Evolutionary conservation across 106 monocot genomes (phyloP), one percentile per base, ranked within the genome.

Genomic region (Apostasia shenzhenica): DNA sequence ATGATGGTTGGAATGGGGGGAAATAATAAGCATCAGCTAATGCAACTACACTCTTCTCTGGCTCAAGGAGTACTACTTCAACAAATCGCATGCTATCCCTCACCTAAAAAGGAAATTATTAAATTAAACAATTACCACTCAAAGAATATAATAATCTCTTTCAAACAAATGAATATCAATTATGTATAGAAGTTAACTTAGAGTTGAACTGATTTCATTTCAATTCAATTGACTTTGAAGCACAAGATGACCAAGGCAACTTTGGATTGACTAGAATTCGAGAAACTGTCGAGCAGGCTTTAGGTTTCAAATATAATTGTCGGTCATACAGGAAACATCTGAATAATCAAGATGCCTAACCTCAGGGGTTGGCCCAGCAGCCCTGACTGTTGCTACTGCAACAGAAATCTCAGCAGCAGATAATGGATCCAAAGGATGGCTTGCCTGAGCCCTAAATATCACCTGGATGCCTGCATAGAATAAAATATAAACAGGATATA

Each of bases 11-110:
- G 70, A 94, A 94, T 61, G 94, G 94, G 40, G 94, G 94, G 68
- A 94, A 94, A 66, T 85, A 94, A 61, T 94, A 94, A 5, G 94
- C 94, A 82, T 94, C 90, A 9, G 94, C 94, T 61, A 94, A 75
- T 48, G 94, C 94, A 41, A 94, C 94, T 70, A 94, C 73, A 66
- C 61, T 70, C 54, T 94, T 94, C 26, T 90, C 94, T 67, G 90
- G 94, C 50, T 94, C 94, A 75, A 87, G 45, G 50, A 94, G 78
- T 50, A 90, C 94, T 26, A 79, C 94, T 78, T 94, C 94, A 53
- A 90, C 72, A 87, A 94, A 94, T 37, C 94, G 72, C 94, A 90
- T 90, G 78, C 94, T 81, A 73, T 94, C 94, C 58, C 94, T 77
- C 61, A 90, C 80, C 94, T 94, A 69, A 10, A 75, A 51, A 56